Percentiles rank a stretch among this genome's conserved stretches.
Conservation (phyloP, 805 yeast species). For the Candida qinlingensis region DNA sequence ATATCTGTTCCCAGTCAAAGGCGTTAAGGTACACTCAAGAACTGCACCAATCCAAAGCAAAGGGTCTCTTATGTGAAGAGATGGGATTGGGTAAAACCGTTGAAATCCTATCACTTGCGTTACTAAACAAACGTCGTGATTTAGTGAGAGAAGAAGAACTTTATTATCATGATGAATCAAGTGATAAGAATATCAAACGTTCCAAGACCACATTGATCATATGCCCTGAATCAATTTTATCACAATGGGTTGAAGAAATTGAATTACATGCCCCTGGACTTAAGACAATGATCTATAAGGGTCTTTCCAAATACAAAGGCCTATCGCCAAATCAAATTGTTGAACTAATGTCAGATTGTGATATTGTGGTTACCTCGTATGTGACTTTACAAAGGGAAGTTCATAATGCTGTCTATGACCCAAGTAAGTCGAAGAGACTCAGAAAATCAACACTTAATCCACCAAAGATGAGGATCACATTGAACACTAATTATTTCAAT, state of each 20-base stretch:
- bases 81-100: conserved; percentile 98
- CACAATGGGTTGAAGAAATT: conserved; percentile 85
- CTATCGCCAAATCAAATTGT: conserved; percentile 36
- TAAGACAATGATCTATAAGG: conserved; percentile 59
- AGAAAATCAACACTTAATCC: conserved; percentile 7
- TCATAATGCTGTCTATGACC: conserved; percentile 71
- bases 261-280: conserved; percentile 52
- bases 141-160: neutral
- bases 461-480: neutral
- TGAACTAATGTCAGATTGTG: conserved; percentile 52
- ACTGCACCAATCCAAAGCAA: conserved; percentile 17
- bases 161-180: conserved; percentile 4
- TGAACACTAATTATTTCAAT: neutral
- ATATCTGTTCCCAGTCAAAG: conserved; percentile 32
- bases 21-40: conserved; percentile 26
- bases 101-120: conserved; percentile 65
- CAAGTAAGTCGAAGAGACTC: conserved; percentile 31
- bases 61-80: conserved; percentile 70
- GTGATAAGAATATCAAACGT: conserved; percentile 27
- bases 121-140: conserved; percentile 52
- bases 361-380: conserved; percentile 79
- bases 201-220: conserved; percentile 75
- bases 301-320: conserved; percentile 37
- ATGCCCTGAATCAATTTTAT: conserved; percentile 77
- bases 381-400: conserved; percentile 65